phyloP scores from a whole-genome alignment of 2,329 filamentous ascomycete genomes.

The Aspergillus niger region DNA sequence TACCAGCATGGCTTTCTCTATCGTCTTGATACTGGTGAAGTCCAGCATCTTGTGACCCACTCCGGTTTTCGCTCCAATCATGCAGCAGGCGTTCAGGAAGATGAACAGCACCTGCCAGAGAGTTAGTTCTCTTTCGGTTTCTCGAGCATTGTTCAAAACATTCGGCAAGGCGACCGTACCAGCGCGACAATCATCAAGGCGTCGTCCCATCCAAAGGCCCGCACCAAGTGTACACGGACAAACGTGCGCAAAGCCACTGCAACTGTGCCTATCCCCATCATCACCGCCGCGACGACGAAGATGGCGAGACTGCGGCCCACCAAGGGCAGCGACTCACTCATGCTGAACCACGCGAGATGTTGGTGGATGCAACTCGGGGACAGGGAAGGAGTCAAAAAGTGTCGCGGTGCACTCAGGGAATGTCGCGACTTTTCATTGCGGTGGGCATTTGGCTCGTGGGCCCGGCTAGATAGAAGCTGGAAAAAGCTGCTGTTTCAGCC shows the following conservation, averaged over 20 bases:
- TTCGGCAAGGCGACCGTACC: conserved; percentile 11
- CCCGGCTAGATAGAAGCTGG: not conserved
- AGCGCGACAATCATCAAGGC: conserved; percentile 25
- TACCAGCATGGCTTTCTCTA: conserved; percentile 12
- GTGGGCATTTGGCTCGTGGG: no score
- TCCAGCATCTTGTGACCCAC: conserved; percentile 13
- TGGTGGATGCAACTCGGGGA: not conserved
- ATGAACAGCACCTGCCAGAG: conserved; percentile 5
- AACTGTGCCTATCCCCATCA: conserved; percentile 21
- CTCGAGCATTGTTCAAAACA: not conserved
- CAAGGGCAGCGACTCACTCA: conserved; percentile 19
- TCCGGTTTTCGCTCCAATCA: conserved; percentile 8
- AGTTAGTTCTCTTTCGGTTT: no score
- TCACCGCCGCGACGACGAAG: conserved; percentile 22
- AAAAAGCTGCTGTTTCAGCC: not conserved
- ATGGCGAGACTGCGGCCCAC: conserved; percentile 22
- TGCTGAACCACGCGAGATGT: not conserved
- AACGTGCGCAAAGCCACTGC: conserved; percentile 25
- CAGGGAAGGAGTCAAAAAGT: not conserved
- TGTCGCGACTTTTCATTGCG: not conserved
- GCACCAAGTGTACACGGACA: conserved; percentile 24
- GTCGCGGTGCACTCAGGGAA: not conserved
- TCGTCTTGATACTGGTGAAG: not conserved
- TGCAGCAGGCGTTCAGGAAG: conserved; percentile 2
- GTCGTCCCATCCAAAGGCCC: conserved; percentile 30